Evolutionary conservation across 768 basidiomycete genomes (phyloP).

Genomic region (Collybiopsis luxurians): DNA sequence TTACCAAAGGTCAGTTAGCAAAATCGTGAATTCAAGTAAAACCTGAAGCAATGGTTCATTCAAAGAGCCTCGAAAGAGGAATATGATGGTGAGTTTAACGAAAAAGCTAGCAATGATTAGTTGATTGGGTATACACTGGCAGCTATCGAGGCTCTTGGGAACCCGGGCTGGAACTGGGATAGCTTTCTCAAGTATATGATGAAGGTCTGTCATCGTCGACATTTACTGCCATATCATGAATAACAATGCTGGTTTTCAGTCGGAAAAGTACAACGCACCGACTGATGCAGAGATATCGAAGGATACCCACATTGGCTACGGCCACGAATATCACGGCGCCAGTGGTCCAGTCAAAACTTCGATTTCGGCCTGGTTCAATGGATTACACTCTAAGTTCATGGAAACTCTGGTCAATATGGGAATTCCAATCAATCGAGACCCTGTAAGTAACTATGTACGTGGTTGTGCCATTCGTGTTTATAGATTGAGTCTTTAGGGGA

Average conservation of each 20-base stretch:
- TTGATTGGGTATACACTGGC: not conserved
- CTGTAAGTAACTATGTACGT: not conserved
- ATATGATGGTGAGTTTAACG: not conserved
- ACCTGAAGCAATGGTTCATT: not conserved
- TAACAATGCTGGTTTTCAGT: not conserved
- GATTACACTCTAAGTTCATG: not conserved
- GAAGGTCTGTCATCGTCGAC: not conserved
- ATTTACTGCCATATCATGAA: not conserved
- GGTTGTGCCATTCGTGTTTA: not conserved
- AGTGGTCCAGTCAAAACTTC: not conserved
- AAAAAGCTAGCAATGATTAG: not conserved
- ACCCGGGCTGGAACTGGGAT: not conserved
- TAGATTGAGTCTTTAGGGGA: not conserved
- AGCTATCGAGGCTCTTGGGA: not conserved
- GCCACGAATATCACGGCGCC: not conserved
- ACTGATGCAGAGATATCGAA: not conserved
- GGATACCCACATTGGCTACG: not conserved
- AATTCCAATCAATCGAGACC: not conserved
- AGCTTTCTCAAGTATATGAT: not conserved
- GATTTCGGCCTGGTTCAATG: conserved; percentile 1
- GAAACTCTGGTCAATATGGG: not conserved
- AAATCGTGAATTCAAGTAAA: no score
- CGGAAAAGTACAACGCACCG: not conserved
- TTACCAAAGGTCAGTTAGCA: not conserved
- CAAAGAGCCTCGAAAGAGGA: not conserved